phyloP scores from a whole-genome alignment of 441 rosid species.

The Aquilaria agallochum region DNA sequence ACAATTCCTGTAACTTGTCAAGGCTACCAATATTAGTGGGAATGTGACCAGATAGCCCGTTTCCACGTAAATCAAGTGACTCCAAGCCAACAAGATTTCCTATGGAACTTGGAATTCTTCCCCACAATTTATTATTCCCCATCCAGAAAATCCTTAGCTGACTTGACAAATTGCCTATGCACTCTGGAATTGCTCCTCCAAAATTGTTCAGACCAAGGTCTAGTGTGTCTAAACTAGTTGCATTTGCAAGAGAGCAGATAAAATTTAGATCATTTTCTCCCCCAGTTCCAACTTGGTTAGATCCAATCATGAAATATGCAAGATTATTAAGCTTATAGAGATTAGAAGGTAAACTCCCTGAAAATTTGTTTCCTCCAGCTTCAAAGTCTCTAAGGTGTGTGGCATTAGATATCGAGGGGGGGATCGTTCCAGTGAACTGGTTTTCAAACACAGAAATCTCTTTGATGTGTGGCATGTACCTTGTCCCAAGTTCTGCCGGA shows the following conservation, averaged over 20 bases:
- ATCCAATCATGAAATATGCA: no score
- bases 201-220: neutral
- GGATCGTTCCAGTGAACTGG: neutral
- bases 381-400: neutral
- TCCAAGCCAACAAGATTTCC: no score
- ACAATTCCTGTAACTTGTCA: neutral
- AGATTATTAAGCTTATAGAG: no score
- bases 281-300: no score
- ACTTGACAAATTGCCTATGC: slow-evolving; percentile 8
- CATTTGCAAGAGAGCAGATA: no score
- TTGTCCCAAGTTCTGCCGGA: slow-evolving; percentile 1
- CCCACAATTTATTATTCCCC: slow-evolving; percentile 5
- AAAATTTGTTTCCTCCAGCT: slow-evolving; percentile 7
- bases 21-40: slow-evolving; percentile 3
- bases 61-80: neutral
- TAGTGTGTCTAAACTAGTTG: no score
- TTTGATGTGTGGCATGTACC: neutral
- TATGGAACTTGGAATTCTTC: neutral
- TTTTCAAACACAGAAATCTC: neutral
- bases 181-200: slow-evolving; percentile 2
- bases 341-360: slow-evolving; percentile 4
- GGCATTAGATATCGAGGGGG: neutral
- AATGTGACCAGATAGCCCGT: slow-evolving; percentile 6
- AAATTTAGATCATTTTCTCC: no score
- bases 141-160: slow-evolving; percentile 7